A percentile compares a stretch with the other conserved stretches of the same genome.
These are phyloP conservation scores for Rheum nobile DNA, from an alignment of 148 eudicot species.

Conservation along the genomic window DNA sequence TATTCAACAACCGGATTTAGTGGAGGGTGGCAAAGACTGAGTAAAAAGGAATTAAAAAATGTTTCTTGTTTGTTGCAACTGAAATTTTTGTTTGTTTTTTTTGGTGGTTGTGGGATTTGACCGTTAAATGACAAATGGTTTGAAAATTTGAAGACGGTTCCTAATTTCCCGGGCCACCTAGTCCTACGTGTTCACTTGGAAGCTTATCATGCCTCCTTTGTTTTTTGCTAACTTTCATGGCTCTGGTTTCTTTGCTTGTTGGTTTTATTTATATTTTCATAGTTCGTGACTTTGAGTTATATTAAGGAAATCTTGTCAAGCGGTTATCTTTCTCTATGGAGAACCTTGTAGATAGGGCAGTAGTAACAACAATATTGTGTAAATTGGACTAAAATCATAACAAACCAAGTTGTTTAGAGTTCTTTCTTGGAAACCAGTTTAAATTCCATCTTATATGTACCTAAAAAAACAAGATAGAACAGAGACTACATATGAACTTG, in stretches of 20 bases:
- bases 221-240: background rate
- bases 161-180: constrained; percentile 26
- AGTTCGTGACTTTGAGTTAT: background rate
- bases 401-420: background rate
- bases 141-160: constrained; percentile 10
- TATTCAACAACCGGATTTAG: background rate
- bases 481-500: too few relatives aligned
- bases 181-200: constrained; percentile 1
- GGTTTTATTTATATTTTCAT: background rate
- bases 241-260: background rate
- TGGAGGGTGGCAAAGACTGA: constrained; percentile 28
- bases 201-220: background rate
- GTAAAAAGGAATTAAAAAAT: constrained; percentile 22
- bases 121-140: constrained; percentile 1
- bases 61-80: constrained; percentile 11
- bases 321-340: background rate
- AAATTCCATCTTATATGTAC: too few relatives aligned
- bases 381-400: background rate
- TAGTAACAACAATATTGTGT: background rate
- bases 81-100: constrained; percentile 17
- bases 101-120: background rate
- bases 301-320: background rate
- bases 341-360: background rate
- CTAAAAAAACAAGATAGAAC: too few relatives aligned
- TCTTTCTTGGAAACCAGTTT: too few relatives aligned